Evolutionary conservation across 2,329 filamentous ascomycete species (phyloP), one percentile per base, ranked within the genome.

Genomic region (Chaetothyriales sp.): DNA sequence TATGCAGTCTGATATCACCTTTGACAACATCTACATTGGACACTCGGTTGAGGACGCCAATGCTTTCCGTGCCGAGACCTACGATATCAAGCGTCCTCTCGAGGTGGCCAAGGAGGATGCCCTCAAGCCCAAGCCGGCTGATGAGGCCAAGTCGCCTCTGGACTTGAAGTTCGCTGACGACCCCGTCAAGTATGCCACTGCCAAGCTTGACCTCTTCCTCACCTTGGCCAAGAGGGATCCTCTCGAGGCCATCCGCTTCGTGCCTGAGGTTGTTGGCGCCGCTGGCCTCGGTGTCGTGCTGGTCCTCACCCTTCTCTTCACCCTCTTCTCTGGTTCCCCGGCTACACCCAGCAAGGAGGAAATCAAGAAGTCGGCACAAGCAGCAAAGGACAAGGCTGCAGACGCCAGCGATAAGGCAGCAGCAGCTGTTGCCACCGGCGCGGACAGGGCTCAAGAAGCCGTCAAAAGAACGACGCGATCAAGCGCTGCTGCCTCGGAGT

Each of bases 1-100:
- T 64, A 98, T 98, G 92, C 90, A 95, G 74, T 94, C 82, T 69
- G 85, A 95, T 66, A 96, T 98, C 62, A 83, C 95, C 64, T 96
- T 98, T 64, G 87, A 96, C 80, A 98, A 98, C 82, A 93, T 98
- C 77, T 98, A 96, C 80, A 88, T 98, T 68, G 92, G 92, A 57
- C 92, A 98, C 81, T 96, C 90, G 18, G 69, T 92, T 61, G 87
- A 87, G 65, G 92, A 98, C 61, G 92, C 92, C 56, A 81, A 84
- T 70, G 84, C 89, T 73, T 76, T 98, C 65, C 84, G 87, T 62
- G 77, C 84, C 58, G 86, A 95, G 78, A 86, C 87, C 50, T 98
- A 89, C 69, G 83, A 86, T 65, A 72, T 87, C 72, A 98, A 98
- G 85, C 77, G 81, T 68, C 75, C 81, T 51, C 73, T 86, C 48